Base-by-base conservation (phyloP, 1,284 basidiomycete genomes). In the Puccinia sorghi region DNA sequence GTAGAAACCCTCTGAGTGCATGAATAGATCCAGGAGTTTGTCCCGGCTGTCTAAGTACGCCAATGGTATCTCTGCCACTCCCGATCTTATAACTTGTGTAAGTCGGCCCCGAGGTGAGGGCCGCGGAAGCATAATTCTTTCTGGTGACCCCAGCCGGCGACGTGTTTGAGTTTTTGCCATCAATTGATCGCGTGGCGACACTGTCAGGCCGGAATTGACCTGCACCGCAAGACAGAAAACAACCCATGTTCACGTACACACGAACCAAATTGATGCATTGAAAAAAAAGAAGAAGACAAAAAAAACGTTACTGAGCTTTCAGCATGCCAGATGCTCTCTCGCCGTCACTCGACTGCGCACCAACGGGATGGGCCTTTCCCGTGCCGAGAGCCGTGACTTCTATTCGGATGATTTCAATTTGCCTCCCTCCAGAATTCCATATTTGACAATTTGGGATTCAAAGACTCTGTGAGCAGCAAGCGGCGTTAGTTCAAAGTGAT, bases 401-500 rank as follows among this genome's bases (percentile, higher is more conserved):
- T 64, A 41, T 46, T 46, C 17, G 41, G 37, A 46, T 64, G 41
- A 43, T 41, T 64, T 20, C 39, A 20, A 61, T 61, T 39, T 37
- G 27, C 3, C n/a, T 32, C 37, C 61, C 13, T 64, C 61, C n/a
- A 0, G 61, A 43, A 64, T 25, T 39, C 41, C 46, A 64, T 32
- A 20, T 46, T 41, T 37, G 3, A 39, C 9, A 22, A 64, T 64
- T 56, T 11, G 54, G 37, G 37, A 61, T 52, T 52, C 32, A 61
- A 61, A 61, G 17, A 61, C 12, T 37, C 59, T 39, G 39, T 61
- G 17, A 41, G n/a, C 61, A 46, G 39, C 37, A 39, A 64, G 61
- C 61, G 61, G n/a, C n/a, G n/a, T 46, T 43, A 64, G 39, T 64
- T 64, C 61, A 64, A 64, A 22, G 39, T 64, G 8, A 12, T 46